phyloP scores from a whole-genome alignment of 1,284 basidiomycete species.

The Taiwanofungus camphoratus region DNA sequence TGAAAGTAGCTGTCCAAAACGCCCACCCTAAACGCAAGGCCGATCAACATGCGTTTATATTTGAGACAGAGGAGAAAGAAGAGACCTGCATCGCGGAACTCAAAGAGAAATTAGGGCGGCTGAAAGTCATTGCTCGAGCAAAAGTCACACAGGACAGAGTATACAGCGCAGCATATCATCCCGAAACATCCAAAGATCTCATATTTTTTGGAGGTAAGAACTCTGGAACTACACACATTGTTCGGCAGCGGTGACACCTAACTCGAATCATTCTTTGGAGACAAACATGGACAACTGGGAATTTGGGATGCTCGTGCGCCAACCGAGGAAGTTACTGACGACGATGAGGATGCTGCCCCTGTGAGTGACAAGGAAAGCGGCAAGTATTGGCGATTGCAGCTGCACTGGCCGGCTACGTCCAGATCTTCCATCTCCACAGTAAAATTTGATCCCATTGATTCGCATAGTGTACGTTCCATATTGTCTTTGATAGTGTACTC shows the following conservation, averaged over 20 bases:
- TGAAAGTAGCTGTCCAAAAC: conserved; percentile 36
- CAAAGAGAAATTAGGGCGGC: conserved; percentile 42
- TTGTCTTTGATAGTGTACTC: neutral
- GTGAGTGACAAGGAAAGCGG: conserved; percentile 50
- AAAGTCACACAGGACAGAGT: conserved; percentile 71
- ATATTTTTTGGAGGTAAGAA: conserved; percentile 70
- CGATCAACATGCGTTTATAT: conserved; percentile 45
- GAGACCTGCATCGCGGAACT: conserved; percentile 44
- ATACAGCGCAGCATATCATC: conserved; percentile 73
- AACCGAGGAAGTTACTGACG: conserved; percentile 54
- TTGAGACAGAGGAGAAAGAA: conserved; percentile 37
- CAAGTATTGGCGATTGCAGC: conserved; percentile 72
- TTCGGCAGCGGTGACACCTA: neutral
- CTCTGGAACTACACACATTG: neutral
- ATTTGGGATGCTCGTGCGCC: conserved; percentile 77
- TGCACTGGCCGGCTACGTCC: conserved; percentile 75
- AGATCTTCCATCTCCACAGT: conserved; percentile 73
- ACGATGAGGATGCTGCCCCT: conserved; percentile 46
- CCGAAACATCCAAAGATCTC: conserved; percentile 72
- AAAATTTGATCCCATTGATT: conserved; percentile 66
- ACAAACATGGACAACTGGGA: conserved; percentile 74
- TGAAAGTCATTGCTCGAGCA: conserved; percentile 64
- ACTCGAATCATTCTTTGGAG: conserved; percentile 29
- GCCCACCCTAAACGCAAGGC: conserved; percentile 35
- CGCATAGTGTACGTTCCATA: conserved; percentile 51